These are phyloP conservation scores for Nicotiana otophora DNA, from an alignment of 257 asterid genomes.

Conservation along the genomic window DNA sequence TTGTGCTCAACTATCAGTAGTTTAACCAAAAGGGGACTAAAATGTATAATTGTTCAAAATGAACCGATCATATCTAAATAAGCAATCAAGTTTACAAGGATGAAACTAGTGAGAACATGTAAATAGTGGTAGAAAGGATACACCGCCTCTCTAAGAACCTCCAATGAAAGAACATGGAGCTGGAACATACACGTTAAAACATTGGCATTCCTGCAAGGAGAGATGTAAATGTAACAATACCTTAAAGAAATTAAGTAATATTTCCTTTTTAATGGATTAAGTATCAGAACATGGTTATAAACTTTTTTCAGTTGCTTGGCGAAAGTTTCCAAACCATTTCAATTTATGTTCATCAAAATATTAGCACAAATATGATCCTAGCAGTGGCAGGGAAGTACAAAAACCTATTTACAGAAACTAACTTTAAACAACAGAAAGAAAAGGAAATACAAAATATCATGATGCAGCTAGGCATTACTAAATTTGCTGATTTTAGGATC, in stretches of 20 bases:
- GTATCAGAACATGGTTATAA: constrained; percentile 3
- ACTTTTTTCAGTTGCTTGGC: not conserved
- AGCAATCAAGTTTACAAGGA: constrained; percentile 2
- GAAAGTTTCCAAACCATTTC: not conserved
- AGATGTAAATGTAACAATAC: not conserved
- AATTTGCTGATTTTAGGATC: not conserved
- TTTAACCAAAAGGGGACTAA: not conserved
- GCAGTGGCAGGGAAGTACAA: not conserved
- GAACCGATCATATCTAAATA: not conserved
- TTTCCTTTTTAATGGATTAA: not conserved
- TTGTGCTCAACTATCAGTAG: not conserved
- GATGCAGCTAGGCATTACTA: not conserved
- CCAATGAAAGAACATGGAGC: constrained; percentile 88
- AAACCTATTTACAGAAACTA: not conserved
- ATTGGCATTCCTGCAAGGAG: constrained; percentile 50
- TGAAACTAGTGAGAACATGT: constrained; percentile 6
- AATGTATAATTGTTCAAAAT: not conserved
- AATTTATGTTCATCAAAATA: constrained; percentile 3
- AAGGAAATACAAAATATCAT: not conserved
- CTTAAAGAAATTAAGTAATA: not conserved
- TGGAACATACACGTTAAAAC: constrained; percentile 48
- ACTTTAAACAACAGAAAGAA: not conserved
- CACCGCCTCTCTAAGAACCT: constrained; percentile 94
- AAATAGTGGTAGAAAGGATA: constrained; percentile 58
- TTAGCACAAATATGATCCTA: not conserved